Conservation (phyloP, 1,284 basidiomycete genomes). For the Coriolopsis trogii region DNA sequence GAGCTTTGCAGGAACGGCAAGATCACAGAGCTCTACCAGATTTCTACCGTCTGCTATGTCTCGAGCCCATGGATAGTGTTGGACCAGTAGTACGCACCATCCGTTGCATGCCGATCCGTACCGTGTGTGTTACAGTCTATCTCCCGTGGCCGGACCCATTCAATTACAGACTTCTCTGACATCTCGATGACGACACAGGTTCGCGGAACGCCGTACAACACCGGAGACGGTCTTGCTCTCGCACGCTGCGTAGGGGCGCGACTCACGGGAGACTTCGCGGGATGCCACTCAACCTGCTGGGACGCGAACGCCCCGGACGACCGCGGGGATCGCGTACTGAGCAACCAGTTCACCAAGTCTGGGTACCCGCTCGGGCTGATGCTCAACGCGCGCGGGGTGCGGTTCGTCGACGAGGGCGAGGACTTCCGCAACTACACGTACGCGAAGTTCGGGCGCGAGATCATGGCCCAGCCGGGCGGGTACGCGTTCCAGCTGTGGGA, state of each 20-base stretch:
- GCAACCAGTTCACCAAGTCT: slow-evolving; percentile 73
- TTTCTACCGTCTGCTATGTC: no score
- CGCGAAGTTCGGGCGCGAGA: slow-evolving; percentile 63
- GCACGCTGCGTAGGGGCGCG: slow-evolving; percentile 56
- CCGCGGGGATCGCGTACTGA: slow-evolving; percentile 55
- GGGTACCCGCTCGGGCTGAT: slow-evolving; percentile 73
- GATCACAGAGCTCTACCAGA: no score
- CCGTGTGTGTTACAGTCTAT: not conserved
- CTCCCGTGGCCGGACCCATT: no score
- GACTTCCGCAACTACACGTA: slow-evolving; percentile 76
- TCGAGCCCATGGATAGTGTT: no score
- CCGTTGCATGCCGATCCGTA: no score
- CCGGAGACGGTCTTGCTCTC: slow-evolving; percentile 61
- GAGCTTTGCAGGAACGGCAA: no score
- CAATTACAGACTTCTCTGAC: no score
- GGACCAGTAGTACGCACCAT: no score
- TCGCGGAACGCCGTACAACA: slow-evolving; percentile 70
- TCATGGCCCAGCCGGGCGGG: slow-evolving; percentile 58
- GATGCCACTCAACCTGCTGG: slow-evolving; percentile 74
- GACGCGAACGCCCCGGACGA: slow-evolving; percentile 60
- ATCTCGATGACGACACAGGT: slow-evolving; percentile 41
- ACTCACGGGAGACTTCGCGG: slow-evolving; percentile 58
- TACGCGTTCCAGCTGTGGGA: slow-evolving; percentile 70
- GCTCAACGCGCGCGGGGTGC: slow-evolving; percentile 56
- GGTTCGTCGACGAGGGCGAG: slow-evolving; percentile 72